A percentile compares a stretch with the other conserved stretches of the same genome.
Conservation (phyloP, 306 rosid genomes). For the Prunus salicina region DNA sequence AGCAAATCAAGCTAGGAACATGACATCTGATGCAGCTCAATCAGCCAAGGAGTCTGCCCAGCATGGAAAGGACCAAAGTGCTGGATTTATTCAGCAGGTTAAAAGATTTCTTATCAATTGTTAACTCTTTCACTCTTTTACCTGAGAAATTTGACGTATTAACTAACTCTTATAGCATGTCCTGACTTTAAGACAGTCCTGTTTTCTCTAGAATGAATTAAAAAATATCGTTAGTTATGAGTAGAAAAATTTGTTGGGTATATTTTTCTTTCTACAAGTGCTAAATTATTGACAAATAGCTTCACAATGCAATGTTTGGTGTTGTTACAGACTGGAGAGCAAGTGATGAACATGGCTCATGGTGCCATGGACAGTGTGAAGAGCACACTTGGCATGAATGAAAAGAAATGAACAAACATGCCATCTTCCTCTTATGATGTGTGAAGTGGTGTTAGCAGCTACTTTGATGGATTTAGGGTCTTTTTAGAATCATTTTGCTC, state of each 20-base stretch:
- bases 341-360: slow-evolving; percentile 58
- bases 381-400: slow-evolving; percentile 58
- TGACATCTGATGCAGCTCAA: slow-evolving; percentile 35
- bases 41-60: slow-evolving; percentile 33
- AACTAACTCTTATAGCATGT: no score
- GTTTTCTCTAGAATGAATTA: no score
- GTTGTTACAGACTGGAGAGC: slow-evolving; percentile 54
- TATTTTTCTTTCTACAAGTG: no score
- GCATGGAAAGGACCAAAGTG: slow-evolving; percentile 38
- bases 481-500: slow-evolving; percentile 14
- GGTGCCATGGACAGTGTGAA: slow-evolving; percentile 56
- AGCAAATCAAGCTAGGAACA: slow-evolving; percentile 32
- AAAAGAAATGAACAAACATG: slow-evolving; percentile 21
- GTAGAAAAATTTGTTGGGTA: no score
- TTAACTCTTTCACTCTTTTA: background rate
- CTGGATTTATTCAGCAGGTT: slow-evolving; percentile 59
- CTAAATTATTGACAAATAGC: no score
- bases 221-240: no score
- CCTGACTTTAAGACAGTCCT: no score
- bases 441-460: background rate
- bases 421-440: background rate
- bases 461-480: background rate
- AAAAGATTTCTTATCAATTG: background rate
- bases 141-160: background rate
- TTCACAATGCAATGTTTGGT: background rate